These are phyloP conservation scores for Ballota nigra DNA, from an alignment of 257 asterid species.

Conservation along the genomic window DNA sequence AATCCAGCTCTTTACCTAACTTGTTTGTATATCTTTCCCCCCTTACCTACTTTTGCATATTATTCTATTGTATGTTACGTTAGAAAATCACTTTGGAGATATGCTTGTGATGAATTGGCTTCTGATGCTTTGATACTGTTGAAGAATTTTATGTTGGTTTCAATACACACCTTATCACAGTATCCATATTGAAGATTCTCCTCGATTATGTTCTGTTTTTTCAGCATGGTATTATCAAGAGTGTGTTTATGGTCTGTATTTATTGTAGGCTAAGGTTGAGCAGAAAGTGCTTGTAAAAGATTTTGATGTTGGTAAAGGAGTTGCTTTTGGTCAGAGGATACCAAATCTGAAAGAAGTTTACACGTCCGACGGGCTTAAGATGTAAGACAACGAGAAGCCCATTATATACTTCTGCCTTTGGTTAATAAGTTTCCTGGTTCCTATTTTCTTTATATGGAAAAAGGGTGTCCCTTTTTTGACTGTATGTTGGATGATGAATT, in stretches of 20 bases:
- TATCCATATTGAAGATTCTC: conserved; percentile 5
- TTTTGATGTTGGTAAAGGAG: conserved; percentile 63
- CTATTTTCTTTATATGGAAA: neutral
- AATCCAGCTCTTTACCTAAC: conserved; percentile 8
- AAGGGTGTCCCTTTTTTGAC: neutral
- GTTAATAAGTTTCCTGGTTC: neutral
- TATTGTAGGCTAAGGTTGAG: conserved; percentile 69
- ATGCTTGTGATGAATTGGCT: conserved; percentile 10
- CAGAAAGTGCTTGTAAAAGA: conserved; percentile 92
- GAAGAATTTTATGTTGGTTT: conserved; percentile 17
- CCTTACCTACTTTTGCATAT: too few species aligned
- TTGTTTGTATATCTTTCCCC: neutral
- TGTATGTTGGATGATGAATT: neutral
- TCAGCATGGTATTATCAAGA: conserved; percentile 12
- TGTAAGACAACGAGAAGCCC: conserved; percentile 44
- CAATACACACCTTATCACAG: neutral
- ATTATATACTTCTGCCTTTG: neutral
- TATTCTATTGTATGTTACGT: neutral
- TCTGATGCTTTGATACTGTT: conserved; percentile 19
- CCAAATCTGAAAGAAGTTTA: conserved; percentile 82
- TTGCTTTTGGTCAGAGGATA: conserved; percentile 70
- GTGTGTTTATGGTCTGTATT: conserved; percentile 2
- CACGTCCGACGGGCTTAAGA: conserved; percentile 78
- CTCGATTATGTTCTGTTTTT: conserved; percentile 12
- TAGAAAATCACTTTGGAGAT: neutral